Base-by-base conservation (phyloP, 495 filamentous ascomycete species). In the Xylaria longipes region DNA sequence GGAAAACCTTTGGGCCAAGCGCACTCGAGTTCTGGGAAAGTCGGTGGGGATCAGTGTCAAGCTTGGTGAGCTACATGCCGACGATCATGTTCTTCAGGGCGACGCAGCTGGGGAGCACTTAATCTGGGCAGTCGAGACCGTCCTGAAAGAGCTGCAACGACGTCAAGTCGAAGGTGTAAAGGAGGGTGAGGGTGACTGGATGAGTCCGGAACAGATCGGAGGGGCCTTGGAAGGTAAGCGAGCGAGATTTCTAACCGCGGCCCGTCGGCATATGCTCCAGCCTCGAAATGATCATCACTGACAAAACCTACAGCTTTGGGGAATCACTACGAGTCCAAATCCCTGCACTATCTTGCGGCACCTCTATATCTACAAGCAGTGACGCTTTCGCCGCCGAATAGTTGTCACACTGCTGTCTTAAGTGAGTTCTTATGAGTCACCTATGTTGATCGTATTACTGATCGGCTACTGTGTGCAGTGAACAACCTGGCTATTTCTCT, bases 361-460 rank as follows among this genome's bases (percentile, higher is more conserved):
- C 95, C 95, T n/a, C 84, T 98, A 45, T 97, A 93, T 78, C 86
- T 98, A 72, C 94, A 95, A 72, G 92, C 94, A 3, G 82, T 97
- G 50, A 82, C 89, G 37, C 77, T 95, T 31, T 97, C 93, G 76
- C 75, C 80, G 14, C 70, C 74, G 4, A 77, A 82, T n/a, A 85
- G 80, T 46, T 89, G 87, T 63, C 87, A 89, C 72, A 88, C 91
- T 37, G 92, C 93, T 56, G 85, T 92, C 22, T 81, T 98, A 65
- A 94, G 89, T 90, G 78, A 76, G 85, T 82, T 67, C 43, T n/a
- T 52, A 0, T 27, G 8, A 46, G 22, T 50, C n/a, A 37, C 33
- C 45, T 14, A n/a, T 11, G 37, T 25, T n/a, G 14, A 43, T 35
- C 5, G 31, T 11, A 50, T 70, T 37, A 37, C 54, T 37, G 14